Conservation (phyloP, 768 basidiomycete genomes). For the Suillus decipiens region DNA sequence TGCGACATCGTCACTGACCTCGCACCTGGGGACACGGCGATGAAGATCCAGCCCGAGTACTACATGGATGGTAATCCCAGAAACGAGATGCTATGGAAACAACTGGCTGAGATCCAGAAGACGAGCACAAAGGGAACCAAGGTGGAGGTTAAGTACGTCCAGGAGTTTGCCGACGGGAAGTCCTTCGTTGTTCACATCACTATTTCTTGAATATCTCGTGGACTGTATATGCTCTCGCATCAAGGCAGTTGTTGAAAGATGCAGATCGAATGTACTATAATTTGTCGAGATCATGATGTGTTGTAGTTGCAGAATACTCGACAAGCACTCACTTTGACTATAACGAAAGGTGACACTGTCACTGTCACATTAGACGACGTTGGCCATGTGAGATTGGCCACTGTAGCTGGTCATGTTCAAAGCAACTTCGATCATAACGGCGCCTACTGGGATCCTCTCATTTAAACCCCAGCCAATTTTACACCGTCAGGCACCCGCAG, state of each 20-base stretch:
- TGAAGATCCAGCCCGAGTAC: conserved; percentile 23
- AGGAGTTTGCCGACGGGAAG: background rate
- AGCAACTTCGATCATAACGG: no score
- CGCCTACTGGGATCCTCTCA: no score
- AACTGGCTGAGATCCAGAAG: background rate
- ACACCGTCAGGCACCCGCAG: no score
- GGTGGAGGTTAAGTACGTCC: background rate
- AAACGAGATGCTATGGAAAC: background rate
- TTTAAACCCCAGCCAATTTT: no score
- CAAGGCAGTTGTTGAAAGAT: background rate
- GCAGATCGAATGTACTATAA: background rate
- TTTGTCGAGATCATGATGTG: background rate
- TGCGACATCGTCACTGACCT: conserved; percentile 41
- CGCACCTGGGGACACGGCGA: conserved; percentile 22
- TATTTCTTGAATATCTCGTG: background rate
- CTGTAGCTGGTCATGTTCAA: no score
- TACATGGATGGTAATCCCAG: background rate
- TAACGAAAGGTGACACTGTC: no score
- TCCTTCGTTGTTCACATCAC: background rate
- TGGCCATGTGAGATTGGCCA: no score
- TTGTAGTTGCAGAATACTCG: no score
- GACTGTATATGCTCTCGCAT: background rate
- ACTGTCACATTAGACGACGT: no score
- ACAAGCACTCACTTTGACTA: no score
- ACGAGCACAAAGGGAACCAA: background rate